A percentile compares a stretch with the other conserved stretches of the same genome.
phyloP scores from a whole-genome alignment of 768 basidiomycete species.

The Agrocybe pediades region DNA sequence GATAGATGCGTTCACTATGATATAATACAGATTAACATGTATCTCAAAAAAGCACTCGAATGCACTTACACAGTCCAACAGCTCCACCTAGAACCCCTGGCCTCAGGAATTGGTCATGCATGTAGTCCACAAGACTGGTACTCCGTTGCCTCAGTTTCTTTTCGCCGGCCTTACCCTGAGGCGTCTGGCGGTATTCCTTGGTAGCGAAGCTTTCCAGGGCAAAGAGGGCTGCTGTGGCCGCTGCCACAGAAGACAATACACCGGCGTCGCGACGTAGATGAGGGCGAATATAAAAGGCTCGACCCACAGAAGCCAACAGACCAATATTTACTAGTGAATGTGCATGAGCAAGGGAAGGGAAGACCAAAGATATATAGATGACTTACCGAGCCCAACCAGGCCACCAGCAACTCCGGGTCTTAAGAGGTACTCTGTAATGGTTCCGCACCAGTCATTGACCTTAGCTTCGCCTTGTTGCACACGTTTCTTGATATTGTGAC shows the following conservation, averaged over 20 bases:
- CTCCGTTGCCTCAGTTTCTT: slow-evolving; percentile 60
- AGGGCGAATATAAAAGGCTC: slow-evolving; percentile 63
- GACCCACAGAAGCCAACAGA: slow-evolving; percentile 60
- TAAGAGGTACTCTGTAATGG: slow-evolving; percentile 54
- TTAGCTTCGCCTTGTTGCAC: slow-evolving; percentile 50
- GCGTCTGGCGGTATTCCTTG: slow-evolving; percentile 61
- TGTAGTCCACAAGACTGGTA: slow-evolving; percentile 50
- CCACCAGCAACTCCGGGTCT: slow-evolving; percentile 74
- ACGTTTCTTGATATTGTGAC: slow-evolving; percentile 29
- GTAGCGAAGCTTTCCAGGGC: slow-evolving; percentile 62
- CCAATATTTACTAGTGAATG: slow-evolving; percentile 65
- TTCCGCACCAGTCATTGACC: slow-evolving; percentile 51
- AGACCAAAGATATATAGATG: not conserved
- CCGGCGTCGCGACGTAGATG: slow-evolving; percentile 59
- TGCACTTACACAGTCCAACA: slow-evolving; percentile 55
- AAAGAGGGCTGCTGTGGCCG: slow-evolving; percentile 58
- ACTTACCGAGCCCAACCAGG: slow-evolving; percentile 66
- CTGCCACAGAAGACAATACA: slow-evolving; percentile 52
- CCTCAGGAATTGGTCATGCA: slow-evolving; percentile 57
- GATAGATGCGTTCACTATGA: slow-evolving; percentile 63
- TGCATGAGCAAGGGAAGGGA: not conserved
- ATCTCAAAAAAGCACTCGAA: not conserved
- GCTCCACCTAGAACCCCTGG: slow-evolving; percentile 70
- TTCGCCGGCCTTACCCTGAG: slow-evolving; percentile 58
- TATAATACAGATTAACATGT: not conserved